Conservation (phyloP, 2,329 filamentous ascomycete species). For the Pseudomassariella vexata region DNA sequence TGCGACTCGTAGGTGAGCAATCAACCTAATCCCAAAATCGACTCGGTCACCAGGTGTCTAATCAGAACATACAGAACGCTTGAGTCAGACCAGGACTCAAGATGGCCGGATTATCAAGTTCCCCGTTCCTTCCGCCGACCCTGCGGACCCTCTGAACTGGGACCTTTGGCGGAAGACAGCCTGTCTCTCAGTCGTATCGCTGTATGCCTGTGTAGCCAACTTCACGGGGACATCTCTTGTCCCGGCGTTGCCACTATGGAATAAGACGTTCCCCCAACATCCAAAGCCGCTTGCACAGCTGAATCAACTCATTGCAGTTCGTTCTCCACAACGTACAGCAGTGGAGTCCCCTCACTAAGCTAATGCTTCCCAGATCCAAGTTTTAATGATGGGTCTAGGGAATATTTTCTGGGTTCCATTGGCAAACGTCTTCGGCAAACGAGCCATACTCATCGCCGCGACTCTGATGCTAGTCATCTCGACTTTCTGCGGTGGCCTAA, state of each 20-base stretch:
- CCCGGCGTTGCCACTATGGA: constrained; percentile 26
- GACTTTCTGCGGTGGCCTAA: constrained; percentile 20
- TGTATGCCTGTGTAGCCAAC: constrained; percentile 29
- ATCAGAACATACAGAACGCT: constrained; percentile 1
- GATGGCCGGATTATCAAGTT: constrained; percentile 9
- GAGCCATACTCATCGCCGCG: constrained; percentile 23
- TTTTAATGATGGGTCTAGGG: constrained; percentile 25
- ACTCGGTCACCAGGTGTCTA: constrained; percentile 2
- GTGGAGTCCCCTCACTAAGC: not conserved
- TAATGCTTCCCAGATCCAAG: constrained; percentile 20
- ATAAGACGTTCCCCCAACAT: constrained; percentile 20
- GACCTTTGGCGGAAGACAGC: constrained; percentile 23
- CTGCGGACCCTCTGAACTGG: constrained; percentile 30
- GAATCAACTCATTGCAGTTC: constrained; percentile 24
- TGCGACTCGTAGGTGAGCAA: constrained; percentile 13
- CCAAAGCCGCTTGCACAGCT: constrained; percentile 18
- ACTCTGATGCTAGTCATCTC: constrained; percentile 20
- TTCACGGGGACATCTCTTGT: constrained; percentile 25
- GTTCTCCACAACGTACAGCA: not conserved
- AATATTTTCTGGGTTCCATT: constrained; percentile 32
- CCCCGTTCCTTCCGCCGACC: constrained; percentile 22
- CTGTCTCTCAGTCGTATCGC: constrained; percentile 18
- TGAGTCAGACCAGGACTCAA: not conserved
- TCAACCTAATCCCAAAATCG: constrained; percentile 1
- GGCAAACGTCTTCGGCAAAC: constrained; percentile 27